Evolutionary conservation across 306 rosid genomes (phyloP), one percentile per base, ranked within the genome.

Genomic region (Castanea crenata): DNA sequence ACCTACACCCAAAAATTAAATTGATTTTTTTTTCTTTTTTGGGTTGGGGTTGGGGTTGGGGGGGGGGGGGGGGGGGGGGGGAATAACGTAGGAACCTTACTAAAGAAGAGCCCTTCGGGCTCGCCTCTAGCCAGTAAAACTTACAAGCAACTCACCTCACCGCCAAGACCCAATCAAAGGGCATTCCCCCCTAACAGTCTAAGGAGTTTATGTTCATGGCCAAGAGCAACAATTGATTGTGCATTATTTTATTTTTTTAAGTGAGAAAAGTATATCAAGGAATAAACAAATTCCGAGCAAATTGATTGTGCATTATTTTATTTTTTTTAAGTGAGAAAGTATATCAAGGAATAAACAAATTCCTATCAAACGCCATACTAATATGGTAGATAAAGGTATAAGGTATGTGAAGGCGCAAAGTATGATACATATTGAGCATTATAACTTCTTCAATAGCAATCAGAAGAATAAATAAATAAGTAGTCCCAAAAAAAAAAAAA

Each of bases 1-100:
- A 56, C 57, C 71, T 73, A 76, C 51, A 61, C 55, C 44, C 4
- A 67, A 57, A 41, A 41, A 61, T 72, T 52, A 71, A 68, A 71
- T 20, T 76, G 31, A 49, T 70, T 49, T 8, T 46, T 49, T 3
- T 10, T 12, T 41, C 1, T 1, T 46, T 46, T 46, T 9, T 46
- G 10, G 44, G 0, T 25, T 25, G 27, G 27, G 27, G 27, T 25
- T 25, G 44, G 2, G 44, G 11, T 2, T 10, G 9, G 2, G 44
- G 9, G 44, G 2, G 44, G 46, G 10, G 11, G 2, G 9, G 9
- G 0, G 5, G 34, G 1, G 1, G 9, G 0, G 2, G 44, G 2
- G 0, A 3, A 38, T 38, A 18, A 34, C 0, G 46, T 38, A 38
- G 46, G 46, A 38, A 38, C 46, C 11, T 38, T 38, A 38, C 46